Percentiles rank a stretch among this genome's conserved stretches.
Conservation (phyloP, 2,329 filamentous ascomycete genomes). For the Fusarium begoniae region DNA sequence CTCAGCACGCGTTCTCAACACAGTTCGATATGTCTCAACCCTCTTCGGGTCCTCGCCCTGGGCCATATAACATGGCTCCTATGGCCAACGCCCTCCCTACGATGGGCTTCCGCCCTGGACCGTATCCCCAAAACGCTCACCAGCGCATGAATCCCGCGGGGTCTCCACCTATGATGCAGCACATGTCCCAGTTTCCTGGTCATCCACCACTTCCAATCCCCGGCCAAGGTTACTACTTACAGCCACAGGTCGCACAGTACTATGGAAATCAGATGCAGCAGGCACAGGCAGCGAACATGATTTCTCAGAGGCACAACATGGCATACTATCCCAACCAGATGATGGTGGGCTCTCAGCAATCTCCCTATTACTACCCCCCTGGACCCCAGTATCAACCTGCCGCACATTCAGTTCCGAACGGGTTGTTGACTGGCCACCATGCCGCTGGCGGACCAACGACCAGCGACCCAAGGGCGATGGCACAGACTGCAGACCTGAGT, state of each 20-base stretch:
- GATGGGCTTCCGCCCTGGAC: constrained; percentile 50
- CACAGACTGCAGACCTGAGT: constrained; percentile 21
- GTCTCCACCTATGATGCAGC: constrained; percentile 51
- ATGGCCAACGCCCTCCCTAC: constrained; percentile 58
- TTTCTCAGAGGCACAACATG: constrained; percentile 51
- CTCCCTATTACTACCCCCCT: constrained; percentile 57
- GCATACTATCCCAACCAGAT: constrained; percentile 57
- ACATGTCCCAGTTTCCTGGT: constrained; percentile 53
- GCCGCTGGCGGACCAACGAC: constrained; percentile 37
- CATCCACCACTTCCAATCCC: constrained; percentile 51
- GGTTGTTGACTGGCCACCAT: constrained; percentile 50
- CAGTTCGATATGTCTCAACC: constrained; percentile 55
- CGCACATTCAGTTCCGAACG: constrained; percentile 43
- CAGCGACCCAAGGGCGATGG: constrained; percentile 39
- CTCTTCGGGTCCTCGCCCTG: constrained; percentile 35
- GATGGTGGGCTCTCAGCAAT: constrained; percentile 54
- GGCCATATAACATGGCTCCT: constrained; percentile 57
- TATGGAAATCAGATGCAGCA: constrained; percentile 54
- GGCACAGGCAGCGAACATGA: constrained; percentile 47
- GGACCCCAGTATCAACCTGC: constrained; percentile 51
- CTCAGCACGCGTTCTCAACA: constrained; percentile 52
- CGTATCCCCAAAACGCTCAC: constrained; percentile 49
- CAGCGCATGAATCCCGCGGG: constrained; percentile 48
- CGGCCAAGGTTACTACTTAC: constrained; percentile 58
- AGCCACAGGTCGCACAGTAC: constrained; percentile 56